A percentile compares a stretch with the other conserved stretches of the same genome.
phyloP scores from a whole-genome alignment of 257 asterid genomes.

The Nicotiana undulata region DNA sequence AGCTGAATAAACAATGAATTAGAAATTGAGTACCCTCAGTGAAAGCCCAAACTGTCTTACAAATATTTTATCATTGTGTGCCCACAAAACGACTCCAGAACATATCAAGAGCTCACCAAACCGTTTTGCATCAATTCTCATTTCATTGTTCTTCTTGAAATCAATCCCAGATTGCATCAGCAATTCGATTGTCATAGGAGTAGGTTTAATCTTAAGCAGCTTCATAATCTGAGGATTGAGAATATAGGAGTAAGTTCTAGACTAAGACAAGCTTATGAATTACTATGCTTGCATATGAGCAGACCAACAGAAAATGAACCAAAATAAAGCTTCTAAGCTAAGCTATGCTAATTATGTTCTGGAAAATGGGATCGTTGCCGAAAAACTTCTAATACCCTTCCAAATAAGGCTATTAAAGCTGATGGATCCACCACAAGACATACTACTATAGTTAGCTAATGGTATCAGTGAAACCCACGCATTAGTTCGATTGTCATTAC shows the following conservation, averaged over 20 bases:
- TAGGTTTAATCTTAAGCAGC: too few relatives aligned
- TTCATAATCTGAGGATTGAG: too few relatives aligned
- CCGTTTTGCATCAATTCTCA: conserved; percentile 2
- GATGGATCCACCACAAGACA: not conserved
- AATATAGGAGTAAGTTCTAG: too few relatives aligned
- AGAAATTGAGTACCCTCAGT: conserved; percentile 6
- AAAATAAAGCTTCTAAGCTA: not conserved
- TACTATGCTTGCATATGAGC: not conserved
- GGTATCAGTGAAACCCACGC: too few relatives aligned
- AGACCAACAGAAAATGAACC: not conserved
- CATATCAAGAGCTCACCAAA: conserved; percentile 12
- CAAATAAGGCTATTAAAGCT: not conserved
- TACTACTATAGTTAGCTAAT: too few relatives aligned
- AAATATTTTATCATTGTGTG: conserved; percentile 10
- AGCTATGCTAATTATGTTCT: not conserved
- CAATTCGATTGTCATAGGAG: conserved; percentile 10
- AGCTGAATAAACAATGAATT: conserved; percentile 3
- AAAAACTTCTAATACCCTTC: not conserved
- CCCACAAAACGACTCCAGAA: conserved; percentile 4
- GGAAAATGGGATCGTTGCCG: not conserved
- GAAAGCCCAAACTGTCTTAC: conserved; percentile 8
- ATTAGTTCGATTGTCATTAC: too few relatives aligned
- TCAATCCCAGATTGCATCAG: conserved; percentile 9
- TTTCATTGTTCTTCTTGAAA: conserved; percentile 15
- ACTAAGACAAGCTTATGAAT: not conserved